phyloP scores from a whole-genome alignment of 2,329 filamentous ascomycete genomes.

The Monilinia fructigena region DNA sequence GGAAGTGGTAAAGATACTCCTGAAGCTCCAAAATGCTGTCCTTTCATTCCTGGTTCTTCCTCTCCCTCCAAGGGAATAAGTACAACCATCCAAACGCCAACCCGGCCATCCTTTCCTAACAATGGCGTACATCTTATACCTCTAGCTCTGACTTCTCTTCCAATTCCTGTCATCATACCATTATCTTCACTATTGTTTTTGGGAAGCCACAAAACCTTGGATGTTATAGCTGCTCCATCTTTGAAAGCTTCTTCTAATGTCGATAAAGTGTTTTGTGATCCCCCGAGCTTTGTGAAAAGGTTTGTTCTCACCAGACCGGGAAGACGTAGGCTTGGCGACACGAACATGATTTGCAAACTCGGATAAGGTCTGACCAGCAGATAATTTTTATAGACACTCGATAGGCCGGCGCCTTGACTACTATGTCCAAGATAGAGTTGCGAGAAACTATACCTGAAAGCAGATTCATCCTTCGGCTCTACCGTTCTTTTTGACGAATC shows the following conservation, averaged over 20 bases:
- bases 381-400: slow-evolving; percentile 42
- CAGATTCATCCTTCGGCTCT: slow-evolving; percentile 19
- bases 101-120: background rate
- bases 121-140: slow-evolving; percentile 13
- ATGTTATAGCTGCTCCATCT: slow-evolving; percentile 67
- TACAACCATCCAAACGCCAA: slow-evolving; percentile 4
- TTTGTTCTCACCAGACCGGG: slow-evolving; percentile 63
- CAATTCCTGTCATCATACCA: background rate
- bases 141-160: background rate
- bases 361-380: slow-evolving; percentile 64
- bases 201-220: slow-evolving; percentile 68
- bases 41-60: background rate
- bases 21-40: background rate
- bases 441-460: background rate
- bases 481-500: slow-evolving; percentile 27
- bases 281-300: slow-evolving; percentile 53
- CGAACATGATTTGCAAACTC: slow-evolving; percentile 65
- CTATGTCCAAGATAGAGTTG: background rate
- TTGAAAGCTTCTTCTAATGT: slow-evolving; percentile 56
- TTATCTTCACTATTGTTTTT: slow-evolving; percentile 33
- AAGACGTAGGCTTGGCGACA: slow-evolving; percentile 63
- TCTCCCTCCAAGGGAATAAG: background rate
- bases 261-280: slow-evolving; percentile 47
- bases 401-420: slow-evolving; percentile 5
- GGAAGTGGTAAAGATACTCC: background rate